Evolutionary conservation across 2,329 filamentous ascomycete species (phyloP).

Genomic region (Aspergillus candidus): DNA sequence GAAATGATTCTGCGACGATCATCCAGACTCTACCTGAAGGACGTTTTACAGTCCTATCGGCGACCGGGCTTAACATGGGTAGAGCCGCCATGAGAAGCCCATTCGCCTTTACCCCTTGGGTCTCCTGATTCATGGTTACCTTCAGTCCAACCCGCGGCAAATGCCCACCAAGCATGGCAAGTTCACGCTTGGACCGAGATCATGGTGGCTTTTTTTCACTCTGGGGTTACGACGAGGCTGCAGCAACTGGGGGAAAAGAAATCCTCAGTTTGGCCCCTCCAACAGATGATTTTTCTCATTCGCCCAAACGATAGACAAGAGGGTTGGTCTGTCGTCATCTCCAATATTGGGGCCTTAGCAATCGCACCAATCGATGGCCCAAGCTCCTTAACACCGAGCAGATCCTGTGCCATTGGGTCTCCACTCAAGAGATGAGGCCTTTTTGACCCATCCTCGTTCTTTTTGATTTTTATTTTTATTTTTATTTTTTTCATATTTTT

Average conservation of each 20-base stretch:
- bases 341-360: slow-evolving; percentile 12
- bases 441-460: too few relatives aligned
- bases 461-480: slow-evolving; percentile 5
- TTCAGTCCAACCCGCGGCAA: slow-evolving; percentile 25
- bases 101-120: slow-evolving; percentile 5
- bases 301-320: too few relatives aligned
- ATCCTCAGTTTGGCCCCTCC: too few relatives aligned
- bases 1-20: slow-evolving; percentile 23
- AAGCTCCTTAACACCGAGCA: slow-evolving; percentile 27
- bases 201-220: neutral
- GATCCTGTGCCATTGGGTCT: slow-evolving; percentile 22
- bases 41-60: slow-evolving; percentile 14
- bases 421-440: neutral
- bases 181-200: slow-evolving; percentile 23
- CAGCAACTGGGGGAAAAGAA: too few relatives aligned
- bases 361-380: slow-evolving; percentile 23
- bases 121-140: neutral
- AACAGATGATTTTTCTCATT: too few relatives aligned
- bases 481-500: slow-evolving; percentile 1
- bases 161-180: slow-evolving; percentile 18
- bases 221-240: too few relatives aligned
- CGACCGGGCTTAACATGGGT: slow-evolving; percentile 20
- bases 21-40: slow-evolving; percentile 10
- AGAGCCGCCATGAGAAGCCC: slow-evolving; percentile 8
- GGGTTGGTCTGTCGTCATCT: slow-evolving; percentile 13